Percentiles rank a stretch among this genome's conserved stretches.
phyloP scores from a whole-genome alignment of 192 early-diverging fungal species.

The Piromyces finnis region DNA sequence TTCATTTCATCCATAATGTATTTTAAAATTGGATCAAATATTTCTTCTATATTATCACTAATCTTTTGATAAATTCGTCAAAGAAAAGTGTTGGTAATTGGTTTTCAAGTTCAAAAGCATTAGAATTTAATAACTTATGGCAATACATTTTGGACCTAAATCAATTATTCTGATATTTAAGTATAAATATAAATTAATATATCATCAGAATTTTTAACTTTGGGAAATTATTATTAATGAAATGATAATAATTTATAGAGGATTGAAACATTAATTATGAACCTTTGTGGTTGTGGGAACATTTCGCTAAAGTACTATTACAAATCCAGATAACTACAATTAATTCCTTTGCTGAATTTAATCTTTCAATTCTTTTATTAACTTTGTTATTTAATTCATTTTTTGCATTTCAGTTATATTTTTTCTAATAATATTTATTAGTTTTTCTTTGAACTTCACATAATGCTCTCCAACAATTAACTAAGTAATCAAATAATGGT shows the following conservation, averaged over 20 bases:
- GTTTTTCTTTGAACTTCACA: constrained; percentile 4
- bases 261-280: no score
- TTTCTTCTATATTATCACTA: constrained; percentile 44
- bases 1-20: constrained; percentile 23
- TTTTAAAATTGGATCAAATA: constrained; percentile 29
- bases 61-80: constrained; percentile 29
- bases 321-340: constrained; percentile 73
- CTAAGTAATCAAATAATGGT: constrained; percentile 40
- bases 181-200: no score
- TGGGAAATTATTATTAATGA: no score
- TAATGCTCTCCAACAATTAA: constrained; percentile 37
- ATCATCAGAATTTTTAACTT: no score
- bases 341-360: constrained; percentile 37
- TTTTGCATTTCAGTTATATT: constrained; percentile 10
- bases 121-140: constrained; percentile 22
- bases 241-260: no score
- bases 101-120: constrained; percentile 33
- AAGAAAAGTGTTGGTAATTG: constrained; percentile 43
- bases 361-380: constrained; percentile 28
- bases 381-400: not conserved
- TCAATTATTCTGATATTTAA: constrained; percentile 11
- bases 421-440: constrained; percentile 20
- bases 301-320: constrained; percentile 61
- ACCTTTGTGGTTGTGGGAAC: constrained; percentile 55
- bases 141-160: constrained; percentile 14